Conservation (phyloP, 768 basidiomycete species). For the Nevesoporus exiguus region DNA sequence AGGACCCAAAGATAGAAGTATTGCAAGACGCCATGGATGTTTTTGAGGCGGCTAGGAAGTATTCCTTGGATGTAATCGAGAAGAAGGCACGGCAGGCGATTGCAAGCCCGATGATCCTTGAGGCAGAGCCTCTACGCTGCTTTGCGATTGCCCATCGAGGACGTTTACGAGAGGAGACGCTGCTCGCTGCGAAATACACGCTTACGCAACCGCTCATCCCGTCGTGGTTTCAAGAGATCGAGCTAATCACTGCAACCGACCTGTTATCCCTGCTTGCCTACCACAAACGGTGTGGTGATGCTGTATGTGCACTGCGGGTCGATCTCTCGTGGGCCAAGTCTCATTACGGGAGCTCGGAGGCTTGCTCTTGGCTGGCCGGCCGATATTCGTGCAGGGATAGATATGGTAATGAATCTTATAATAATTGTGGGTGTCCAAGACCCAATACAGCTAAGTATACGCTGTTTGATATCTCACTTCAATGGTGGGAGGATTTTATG, state of each 20-base stretch:
- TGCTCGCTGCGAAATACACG: slow-evolving; percentile 9
- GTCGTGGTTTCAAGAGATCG: slow-evolving; percentile 25
- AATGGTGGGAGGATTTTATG: slow-evolving; percentile 24
- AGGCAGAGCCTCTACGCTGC: neutral
- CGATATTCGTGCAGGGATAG: too few relatives aligned
- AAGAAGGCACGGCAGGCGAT: neutral
- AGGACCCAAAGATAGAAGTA: neutral
- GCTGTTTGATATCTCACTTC: neutral
- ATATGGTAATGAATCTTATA: neutral
- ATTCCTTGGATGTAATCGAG: neutral
- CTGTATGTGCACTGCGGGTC: slow-evolving; percentile 1
- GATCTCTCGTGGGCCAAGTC: slow-evolving; percentile 13
- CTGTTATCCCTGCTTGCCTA: slow-evolving; percentile 25
- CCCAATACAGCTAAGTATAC: neutral
- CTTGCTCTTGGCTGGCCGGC: slow-evolving; percentile 8
- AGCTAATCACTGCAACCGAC: slow-evolving; percentile 22
- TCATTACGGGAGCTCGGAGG: neutral
- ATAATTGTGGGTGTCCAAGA: neutral
- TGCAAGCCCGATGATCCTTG: neutral
- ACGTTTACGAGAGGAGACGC: neutral
- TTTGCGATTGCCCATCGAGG: neutral
- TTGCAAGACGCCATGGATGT: neutral
- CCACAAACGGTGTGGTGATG: slow-evolving; percentile 15
- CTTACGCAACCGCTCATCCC: slow-evolving; percentile 25
- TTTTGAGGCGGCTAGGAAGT: neutral